Base-by-base conservation (phyloP, 2,329 filamentous ascomycete species). In the Lecanicillium sp. region DNA sequence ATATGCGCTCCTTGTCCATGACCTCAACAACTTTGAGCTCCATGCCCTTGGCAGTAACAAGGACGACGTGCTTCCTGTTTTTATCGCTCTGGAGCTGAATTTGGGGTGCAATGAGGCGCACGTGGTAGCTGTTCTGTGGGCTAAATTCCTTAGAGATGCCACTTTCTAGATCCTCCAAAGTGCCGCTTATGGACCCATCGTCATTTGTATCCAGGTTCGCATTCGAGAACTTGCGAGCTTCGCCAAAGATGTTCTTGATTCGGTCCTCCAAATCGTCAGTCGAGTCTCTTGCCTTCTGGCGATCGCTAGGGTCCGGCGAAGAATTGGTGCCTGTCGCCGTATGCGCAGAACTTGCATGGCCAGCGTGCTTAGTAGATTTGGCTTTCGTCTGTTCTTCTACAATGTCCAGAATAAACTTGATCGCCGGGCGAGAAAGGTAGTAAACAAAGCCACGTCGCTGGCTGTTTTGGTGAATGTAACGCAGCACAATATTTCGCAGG, bases 1-100 rank as follows among this genome's bases (percentile, higher is more conserved):
- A 89, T 41, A 97, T 78, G 44, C 92, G 78, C 52, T 88, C 83
- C 61, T 94, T 96, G 64, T 98, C 92, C 84, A 97, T 95, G 52
- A 98, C 90, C 48, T 96, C 90, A 15, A 98, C 78, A 10, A 98
- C 85, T 65, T 97, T 97, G 41, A 97, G 77, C 59, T 97, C 89
- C 88, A 98, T 98, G 38, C 89, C 87, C 61, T 97, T 97, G 19
- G 89, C 88, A 3, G 90, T 92, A 33, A 97, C 81, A n/a, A 99
- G 71, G 5, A 96, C 84, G n/a, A 94, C 92, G 42, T 94, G 85
- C 60, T 94, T 95, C 45, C 83, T 84, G 60, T 98, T 97, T 71
- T 96, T 97, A 56, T 98, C 92, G 58, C 92, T 97, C 57, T 98
- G 90, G 32, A 99, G 72, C 58, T 99, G 92, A 43, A 99, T 96